Percentiles rank a stretch among this genome's conserved stretches.
Evolutionary conservation across 2,329 filamentous ascomycete species (phyloP).

Genomic region (Paracamarosporium sp.): DNA sequence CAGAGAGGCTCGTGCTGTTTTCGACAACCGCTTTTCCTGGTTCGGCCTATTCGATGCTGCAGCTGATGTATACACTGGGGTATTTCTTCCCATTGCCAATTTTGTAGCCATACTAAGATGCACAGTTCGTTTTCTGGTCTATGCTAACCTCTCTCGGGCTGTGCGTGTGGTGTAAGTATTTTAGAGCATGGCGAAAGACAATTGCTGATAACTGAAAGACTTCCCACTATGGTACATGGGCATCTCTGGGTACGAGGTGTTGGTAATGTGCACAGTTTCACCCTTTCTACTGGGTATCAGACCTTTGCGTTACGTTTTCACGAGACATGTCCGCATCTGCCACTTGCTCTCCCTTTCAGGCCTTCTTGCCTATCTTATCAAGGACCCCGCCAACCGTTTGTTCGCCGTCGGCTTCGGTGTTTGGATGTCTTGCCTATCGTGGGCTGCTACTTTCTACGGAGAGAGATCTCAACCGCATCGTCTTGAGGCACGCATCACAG

Average conservation of each 20-base stretch:
- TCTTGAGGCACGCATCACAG: slow-evolving; percentile 81
- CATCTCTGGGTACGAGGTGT: slow-evolving; percentile 91
- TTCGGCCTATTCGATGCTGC: slow-evolving; percentile 77
- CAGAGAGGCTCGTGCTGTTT: slow-evolving; percentile 73
- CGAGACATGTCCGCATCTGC: slow-evolving; percentile 71
- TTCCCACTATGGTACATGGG: slow-evolving; percentile 99
- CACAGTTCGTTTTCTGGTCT: slow-evolving; percentile 94
- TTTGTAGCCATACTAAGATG: slow-evolving; percentile 5
- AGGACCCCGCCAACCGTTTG: slow-evolving; percentile 75
- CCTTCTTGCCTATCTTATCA: slow-evolving; percentile 78
- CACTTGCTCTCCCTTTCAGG: slow-evolving; percentile 82
- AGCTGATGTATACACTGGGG: slow-evolving; percentile 90
- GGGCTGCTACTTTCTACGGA: slow-evolving; percentile 81
- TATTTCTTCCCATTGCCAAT: slow-evolving; percentile 53
- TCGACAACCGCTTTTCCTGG: slow-evolving; percentile 76
- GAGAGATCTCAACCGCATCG: slow-evolving; percentile 76
- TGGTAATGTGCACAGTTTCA: slow-evolving; percentile 84
- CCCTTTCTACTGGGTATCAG: slow-evolving; percentile 79
- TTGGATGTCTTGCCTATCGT: slow-evolving; percentile 79
- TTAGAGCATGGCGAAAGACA: not conserved
- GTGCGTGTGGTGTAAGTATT: slow-evolving; percentile 85
- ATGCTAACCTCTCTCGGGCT: slow-evolving; percentile 89
- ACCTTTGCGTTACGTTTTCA: slow-evolving; percentile 70
- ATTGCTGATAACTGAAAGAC: slow-evolving; percentile 58
- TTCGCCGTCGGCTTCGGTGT: slow-evolving; percentile 83